phyloP scores from a whole-genome alignment of 495 filamentous ascomycete species.

The Chlorociboria aeruginascens region DNA sequence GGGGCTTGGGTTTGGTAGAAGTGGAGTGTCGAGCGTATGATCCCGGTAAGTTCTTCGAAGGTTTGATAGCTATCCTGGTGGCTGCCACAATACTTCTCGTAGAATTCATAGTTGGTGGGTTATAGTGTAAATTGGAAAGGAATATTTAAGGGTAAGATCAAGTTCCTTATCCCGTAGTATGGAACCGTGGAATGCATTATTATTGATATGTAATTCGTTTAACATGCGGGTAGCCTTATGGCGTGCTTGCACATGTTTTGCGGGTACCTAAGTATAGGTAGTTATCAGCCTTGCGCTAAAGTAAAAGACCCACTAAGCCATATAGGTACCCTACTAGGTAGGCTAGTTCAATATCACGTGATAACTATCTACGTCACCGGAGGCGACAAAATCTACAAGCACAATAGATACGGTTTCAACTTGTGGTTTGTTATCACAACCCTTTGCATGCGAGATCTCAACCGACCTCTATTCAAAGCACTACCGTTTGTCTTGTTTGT shows the following conservation, averaged over 20 bases:
- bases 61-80: constrained; percentile 6
- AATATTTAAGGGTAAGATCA: background rate
- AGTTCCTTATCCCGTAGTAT: background rate
- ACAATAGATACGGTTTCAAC: background rate
- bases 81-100: constrained; percentile 7
- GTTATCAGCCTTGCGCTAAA: constrained; percentile 4
- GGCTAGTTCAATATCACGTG: background rate
- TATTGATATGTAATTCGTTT: no score
- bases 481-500: no score
- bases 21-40: constrained; percentile 6
- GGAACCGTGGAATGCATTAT: no score
- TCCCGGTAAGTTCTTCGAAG: background rate
- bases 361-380: background rate
- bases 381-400: background rate
- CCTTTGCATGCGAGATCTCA: no score
- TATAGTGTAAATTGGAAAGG: background rate
- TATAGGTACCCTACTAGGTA: no score
- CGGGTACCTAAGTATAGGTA: background rate
- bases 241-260: constrained; percentile 7
- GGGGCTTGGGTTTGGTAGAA: background rate
- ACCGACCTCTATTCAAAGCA: no score
- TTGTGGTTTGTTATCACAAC: background rate
- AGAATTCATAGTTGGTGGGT: constrained; percentile 9
- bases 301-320: no score
- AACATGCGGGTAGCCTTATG: background rate